These are phyloP conservation scores for Plenodomus biglobosus DNA, from an alignment of 2,329 filamentous ascomycete species.

Conservation along the genomic window DNA sequence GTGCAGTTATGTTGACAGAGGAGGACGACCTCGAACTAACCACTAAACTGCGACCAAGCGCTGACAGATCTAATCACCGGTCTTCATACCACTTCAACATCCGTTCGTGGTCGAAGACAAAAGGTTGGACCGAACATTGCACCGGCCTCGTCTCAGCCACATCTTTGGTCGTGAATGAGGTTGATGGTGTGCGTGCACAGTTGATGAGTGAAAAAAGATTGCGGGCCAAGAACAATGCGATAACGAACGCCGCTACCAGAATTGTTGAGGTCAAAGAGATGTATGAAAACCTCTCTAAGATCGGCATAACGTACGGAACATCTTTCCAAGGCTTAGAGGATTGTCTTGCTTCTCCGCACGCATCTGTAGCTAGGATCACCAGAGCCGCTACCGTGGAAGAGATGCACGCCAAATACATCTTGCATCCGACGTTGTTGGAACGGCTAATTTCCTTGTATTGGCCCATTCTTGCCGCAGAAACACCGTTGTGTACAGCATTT, in stretches of 20 bases:
- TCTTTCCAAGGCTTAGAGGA: constrained; percentile 52
- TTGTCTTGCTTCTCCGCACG: constrained; percentile 45
- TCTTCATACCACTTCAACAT: constrained; percentile 50
- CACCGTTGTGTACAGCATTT: constrained; percentile 15
- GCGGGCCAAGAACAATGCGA: not conserved
- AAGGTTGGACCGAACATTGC: constrained; percentile 63
- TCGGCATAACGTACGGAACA: constrained; percentile 58
- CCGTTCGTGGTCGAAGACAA: constrained; percentile 54
- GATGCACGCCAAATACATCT: constrained; percentile 30
- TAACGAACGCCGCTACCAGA: not conserved
- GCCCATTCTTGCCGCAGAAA: constrained; percentile 23
- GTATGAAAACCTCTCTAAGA: constrained; percentile 51
- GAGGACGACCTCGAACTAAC: constrained; percentile 37
- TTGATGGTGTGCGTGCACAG: constrained; percentile 37
- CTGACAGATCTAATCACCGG: not conserved
- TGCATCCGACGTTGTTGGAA: constrained; percentile 33
- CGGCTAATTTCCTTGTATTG: constrained; percentile 33
- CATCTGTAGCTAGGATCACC: constrained; percentile 27
- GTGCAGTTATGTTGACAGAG: constrained; percentile 30
- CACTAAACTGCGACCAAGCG: constrained; percentile 23
- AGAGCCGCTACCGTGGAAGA: constrained; percentile 21
- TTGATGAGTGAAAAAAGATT: constrained; percentile 12
- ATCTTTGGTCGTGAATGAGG: constrained; percentile 44
- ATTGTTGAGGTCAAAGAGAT: constrained; percentile 37
- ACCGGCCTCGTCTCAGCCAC: constrained; percentile 45